A percentile compares a stretch with the other conserved stretches of the same genome.
phyloP scores from a whole-genome alignment of 306 rosid genomes.

The Corylus americana region DNA sequence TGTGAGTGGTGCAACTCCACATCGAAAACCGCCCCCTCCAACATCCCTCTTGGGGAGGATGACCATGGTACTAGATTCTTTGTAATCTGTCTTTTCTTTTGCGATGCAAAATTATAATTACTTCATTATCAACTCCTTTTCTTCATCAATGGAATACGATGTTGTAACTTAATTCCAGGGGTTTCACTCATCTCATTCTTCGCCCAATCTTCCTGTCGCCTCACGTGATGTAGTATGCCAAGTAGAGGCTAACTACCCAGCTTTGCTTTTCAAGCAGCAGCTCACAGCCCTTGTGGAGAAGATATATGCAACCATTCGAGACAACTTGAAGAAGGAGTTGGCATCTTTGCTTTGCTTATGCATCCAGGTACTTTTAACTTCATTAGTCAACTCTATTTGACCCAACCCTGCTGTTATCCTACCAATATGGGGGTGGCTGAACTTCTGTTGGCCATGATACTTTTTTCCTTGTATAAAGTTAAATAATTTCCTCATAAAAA shows the following conservation, averaged over 20 bases:
- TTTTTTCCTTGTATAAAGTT: neutral
- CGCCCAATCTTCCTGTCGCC: constrained; percentile 62
- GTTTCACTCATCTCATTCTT: constrained; percentile 92
- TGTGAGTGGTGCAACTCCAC: constrained; percentile 59
- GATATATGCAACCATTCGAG: constrained; percentile 94
- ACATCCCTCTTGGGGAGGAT: constrained; percentile 94
- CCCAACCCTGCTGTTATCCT: too few relatives aligned
- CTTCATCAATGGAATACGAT: constrained; percentile 16
- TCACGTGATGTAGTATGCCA: constrained; percentile 68
- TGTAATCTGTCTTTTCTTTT: neutral
- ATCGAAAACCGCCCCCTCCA: constrained; percentile 68
- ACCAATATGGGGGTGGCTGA: neutral
- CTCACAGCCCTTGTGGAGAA: constrained; percentile 97
- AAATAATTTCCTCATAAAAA: neutral
- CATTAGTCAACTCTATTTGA: neutral
- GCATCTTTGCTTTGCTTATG: constrained; percentile 71
- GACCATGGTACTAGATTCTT: constrained; percentile 64
- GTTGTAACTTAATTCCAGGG: constrained; percentile 57
- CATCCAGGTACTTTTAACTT: constrained; percentile 70
- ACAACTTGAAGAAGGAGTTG: constrained; percentile 93
- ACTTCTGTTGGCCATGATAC: constrained; percentile 14
- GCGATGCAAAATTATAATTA: neutral
- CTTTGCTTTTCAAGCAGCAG: constrained; percentile 98
- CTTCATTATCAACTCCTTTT: neutral
- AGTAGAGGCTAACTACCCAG: constrained; percentile 97